Evolutionary conservation across 2,329 filamentous ascomycete genomes (phyloP), one percentile per base, ranked within the genome.

Genomic region (Diplodia mutila): DNA sequence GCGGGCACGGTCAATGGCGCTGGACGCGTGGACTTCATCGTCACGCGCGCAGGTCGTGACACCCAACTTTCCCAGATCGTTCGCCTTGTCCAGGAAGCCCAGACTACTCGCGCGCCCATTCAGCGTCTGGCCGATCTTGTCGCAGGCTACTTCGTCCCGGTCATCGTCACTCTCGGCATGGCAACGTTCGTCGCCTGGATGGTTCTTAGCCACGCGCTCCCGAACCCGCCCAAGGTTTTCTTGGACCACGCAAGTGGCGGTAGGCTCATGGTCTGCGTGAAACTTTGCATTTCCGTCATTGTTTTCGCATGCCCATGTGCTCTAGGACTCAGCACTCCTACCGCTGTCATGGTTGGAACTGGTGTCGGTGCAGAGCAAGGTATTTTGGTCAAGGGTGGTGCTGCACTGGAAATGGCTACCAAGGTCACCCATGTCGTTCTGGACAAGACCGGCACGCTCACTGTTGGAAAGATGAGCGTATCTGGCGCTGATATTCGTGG

Each of bases 341-440:
- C 95, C 0, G 95, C 95, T 2, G 94, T 99, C 77, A 98, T 99
- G 95, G 95, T 99, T 34, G 95, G 95, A 52, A 98, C 95, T n/a
- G 95, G 95, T 68, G 89, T 97, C 37, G 95, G 95, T 61, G 95
- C 95, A 2, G 92, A 97, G 79, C 91, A 97, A 73, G 95, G 95
- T 27, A 99, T 99, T 72, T 84, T 99, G n/a, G 93, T 98, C 78
- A 99, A 99, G 81, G 94, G 95, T 66, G 95, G 95, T 67, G 94
- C 92, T 49, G 93, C 94, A 34, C 84, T 99, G 3, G 94, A 99
- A 81, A 93, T 88, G 4, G 91, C 93, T 0, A 98, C 93, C 9
- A 94, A 93, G 78, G 87, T 98, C 71, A 96, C 90, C 1, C 91
- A 97, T 72, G 87, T 98, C 23, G 91, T 98, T 18, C 87, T 98